phyloP scores from a whole-genome alignment of 2,329 filamentous ascomycete species.

The Neopestalotiopsis sp. region DNA sequence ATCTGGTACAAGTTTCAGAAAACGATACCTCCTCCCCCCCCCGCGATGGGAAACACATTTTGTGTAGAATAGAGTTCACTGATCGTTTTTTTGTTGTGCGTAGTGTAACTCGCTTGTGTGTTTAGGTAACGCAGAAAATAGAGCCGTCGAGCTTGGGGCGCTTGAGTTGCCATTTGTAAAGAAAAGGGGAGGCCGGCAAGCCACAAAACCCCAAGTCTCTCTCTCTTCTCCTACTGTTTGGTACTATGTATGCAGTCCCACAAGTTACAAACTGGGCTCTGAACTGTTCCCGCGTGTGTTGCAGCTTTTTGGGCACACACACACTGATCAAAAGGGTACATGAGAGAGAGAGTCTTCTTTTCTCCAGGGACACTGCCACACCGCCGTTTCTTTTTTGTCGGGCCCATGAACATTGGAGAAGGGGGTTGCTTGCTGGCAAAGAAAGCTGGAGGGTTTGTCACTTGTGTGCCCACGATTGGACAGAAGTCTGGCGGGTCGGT shows the following conservation, averaged over 20 bases:
- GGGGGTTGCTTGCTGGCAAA: slow-evolving; percentile 1
- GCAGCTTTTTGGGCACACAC: background rate
- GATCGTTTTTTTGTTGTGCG: background rate
- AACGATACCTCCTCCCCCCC: background rate
- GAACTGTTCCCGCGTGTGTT: background rate
- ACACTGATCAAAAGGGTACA: background rate
- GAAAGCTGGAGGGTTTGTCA: background rate
- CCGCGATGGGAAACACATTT: slow-evolving; percentile 1
- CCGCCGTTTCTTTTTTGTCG: slow-evolving; percentile 12
- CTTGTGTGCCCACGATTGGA: background rate
- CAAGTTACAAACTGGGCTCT: background rate
- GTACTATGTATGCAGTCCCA: background rate
- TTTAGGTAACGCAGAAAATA: too few relatives aligned
- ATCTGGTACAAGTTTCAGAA: background rate
- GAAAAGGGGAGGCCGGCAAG: background rate
- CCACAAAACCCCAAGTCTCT: slow-evolving; percentile 4
- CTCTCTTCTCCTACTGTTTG: too few relatives aligned
- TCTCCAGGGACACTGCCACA: slow-evolving; percentile 9
- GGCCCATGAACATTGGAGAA: background rate
- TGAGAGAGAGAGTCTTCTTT: background rate
- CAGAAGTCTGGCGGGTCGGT: background rate
- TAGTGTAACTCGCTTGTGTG: too few relatives aligned
- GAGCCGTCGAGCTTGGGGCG: too few relatives aligned
- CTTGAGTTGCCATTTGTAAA: background rate
- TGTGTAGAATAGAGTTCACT: slow-evolving; percentile 15